phyloP scores from a whole-genome alignment of 2,329 filamentous ascomycete species.

The Stromatinia cepivora region DNA sequence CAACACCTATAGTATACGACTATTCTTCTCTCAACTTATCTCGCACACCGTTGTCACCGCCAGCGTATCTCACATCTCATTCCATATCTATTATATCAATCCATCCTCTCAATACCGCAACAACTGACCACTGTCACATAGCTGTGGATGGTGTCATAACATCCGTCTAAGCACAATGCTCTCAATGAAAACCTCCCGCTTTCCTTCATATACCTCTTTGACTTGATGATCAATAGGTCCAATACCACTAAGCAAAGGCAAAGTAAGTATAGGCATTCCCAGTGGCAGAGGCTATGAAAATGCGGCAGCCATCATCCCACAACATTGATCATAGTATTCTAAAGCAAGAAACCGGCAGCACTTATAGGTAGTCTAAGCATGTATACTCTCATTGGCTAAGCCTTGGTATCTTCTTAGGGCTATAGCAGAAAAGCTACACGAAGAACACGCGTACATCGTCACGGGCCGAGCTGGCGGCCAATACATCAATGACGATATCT shows the following conservation, averaged over 20 bases:
- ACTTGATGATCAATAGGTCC: background rate
- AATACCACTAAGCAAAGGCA: background rate
- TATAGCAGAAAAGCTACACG: background rate
- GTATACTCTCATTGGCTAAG: background rate
- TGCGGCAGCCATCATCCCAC: background rate
- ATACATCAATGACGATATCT: too few species aligned
- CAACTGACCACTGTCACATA: background rate
- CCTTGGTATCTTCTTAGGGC: background rate
- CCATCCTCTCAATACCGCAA: too few species aligned
- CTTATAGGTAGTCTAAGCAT: background rate
- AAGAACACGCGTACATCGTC: background rate
- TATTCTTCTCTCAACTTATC: background rate
- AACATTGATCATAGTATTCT: background rate
- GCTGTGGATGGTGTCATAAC: background rate
- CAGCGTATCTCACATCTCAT: background rate
- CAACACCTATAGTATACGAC: background rate
- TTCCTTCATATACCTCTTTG: background rate
- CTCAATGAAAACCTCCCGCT: background rate
- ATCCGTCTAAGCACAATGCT: background rate
- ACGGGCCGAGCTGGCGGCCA: too few species aligned
- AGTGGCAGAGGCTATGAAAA: background rate
- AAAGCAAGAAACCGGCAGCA: background rate
- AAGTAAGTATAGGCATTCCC: background rate
- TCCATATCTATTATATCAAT: too few species aligned
- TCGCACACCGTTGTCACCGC: background rate